Evolutionary conservation across 441 rosid genomes (phyloP), one percentile per base, ranked within the genome.

Genomic region (Jatropha multifida): DNA sequence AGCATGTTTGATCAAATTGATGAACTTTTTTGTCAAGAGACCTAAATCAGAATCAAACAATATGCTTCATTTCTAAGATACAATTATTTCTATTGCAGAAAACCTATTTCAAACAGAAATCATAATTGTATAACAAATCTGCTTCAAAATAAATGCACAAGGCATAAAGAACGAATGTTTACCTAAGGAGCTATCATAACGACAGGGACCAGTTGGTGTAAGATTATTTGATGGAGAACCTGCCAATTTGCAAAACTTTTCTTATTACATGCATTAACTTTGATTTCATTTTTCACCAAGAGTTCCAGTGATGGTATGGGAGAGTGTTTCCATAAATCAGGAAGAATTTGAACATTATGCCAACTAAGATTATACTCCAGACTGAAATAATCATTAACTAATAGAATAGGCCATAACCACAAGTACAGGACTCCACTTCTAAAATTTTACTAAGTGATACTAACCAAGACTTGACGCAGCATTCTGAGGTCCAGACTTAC

Each of bases 181-280:
- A 96, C 99, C 98, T 51, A 96, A 84, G 40, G 99, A 96, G 86
- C 99, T 96, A 86, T 96, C 99, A 84, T 94, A 96, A 56, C 99
- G 98, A 84, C 97, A 94, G 73, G 98, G 88, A 83, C 99, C 97
- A 8, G 88, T 81, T 46, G 92, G 96, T 13, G 93, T 85, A 72
- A 90, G 89, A 87, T 91, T 96, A 82, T 84, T 88, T 80, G 89
- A 89, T 52, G 97, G 96, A 77, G 99, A 94, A 84, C 98, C 99
- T 94, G 94, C 83, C 81, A 88, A 85, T 72, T 76, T 15, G 76
- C 69, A 86, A 56, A 77, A 77, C 68, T 41, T 68, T 55, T 77
- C 58, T 68, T 67, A 81, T 68, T 72, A 74, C 26, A 71, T 54
- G 26, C 78, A 70, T 76, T 41, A 27, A 65, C 51, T 20, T 62